Base-by-base conservation (phyloP, 441 rosid genomes). In the Flueggea neowawraea region DNA sequence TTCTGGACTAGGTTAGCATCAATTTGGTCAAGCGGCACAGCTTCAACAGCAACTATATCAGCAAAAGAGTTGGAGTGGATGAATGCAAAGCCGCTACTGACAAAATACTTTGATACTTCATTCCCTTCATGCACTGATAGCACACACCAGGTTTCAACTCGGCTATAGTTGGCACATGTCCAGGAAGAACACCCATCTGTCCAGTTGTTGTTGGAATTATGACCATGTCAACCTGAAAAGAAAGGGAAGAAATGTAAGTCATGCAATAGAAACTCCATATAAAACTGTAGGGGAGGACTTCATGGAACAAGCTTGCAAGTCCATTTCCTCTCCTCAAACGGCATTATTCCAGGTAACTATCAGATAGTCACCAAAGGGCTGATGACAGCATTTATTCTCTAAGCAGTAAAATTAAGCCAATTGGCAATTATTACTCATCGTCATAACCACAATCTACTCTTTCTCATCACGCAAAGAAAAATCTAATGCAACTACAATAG, bases 181-280 rank as follows among this genome's bases (percentile, higher is more conserved):
- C 96, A 1, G 94, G 96, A 68, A 88, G 79, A 60, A 86, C 94
- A 65, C 94, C 96, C 91, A 92, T 88, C 59, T 89, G 95, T 58
- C 94, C 94, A 4, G 83, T 88, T 55, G 91, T 77, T 54, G 98
- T 90, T 16, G 98, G 98, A 60, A 91, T 75, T 51, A 89, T 84
- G 59, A 91, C 89, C 95, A 87, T 87, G 81, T 89, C 98, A 64
- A 89, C 96, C 96, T 89, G 76, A 47, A 33, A 67, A 60, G 45
- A 32, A 44, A 47, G n/a, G 13, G 16, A 2, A 68, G 12, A 39
- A 48, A 31, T 31, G 31, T 22, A 45, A 45, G 28, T 22, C 28
- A 22, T 22, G 28, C 28, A 22, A 22, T 2, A 22, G 28, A 22
- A 22, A 22, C 28, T 22, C 28, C 28, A 22, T 2, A 22, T 22